Percentiles rank a stretch among this genome's conserved stretches.
Evolutionary conservation across 345 rosid genomes (phyloP).

Genomic region (Eucalyptus victrix): DNA sequence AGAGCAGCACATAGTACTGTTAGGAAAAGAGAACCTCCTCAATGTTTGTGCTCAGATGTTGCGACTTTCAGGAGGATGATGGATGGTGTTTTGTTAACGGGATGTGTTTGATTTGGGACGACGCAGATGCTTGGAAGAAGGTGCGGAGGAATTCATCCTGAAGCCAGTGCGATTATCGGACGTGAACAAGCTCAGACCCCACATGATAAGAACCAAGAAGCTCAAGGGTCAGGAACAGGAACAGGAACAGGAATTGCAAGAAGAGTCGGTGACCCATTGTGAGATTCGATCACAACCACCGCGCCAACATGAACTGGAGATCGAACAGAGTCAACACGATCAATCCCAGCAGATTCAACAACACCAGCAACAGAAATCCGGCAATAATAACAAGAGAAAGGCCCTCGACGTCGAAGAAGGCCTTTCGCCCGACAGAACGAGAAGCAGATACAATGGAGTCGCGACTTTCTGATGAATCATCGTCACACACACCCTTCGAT

Average conservation of each 20-base stretch:
- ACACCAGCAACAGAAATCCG: not conserved
- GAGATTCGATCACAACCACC: not conserved
- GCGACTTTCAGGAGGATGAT: not conserved
- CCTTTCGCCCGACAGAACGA: constrained; percentile 34
- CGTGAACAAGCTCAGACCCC: constrained; percentile 42
- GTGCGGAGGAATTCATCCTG: constrained; percentile 65
- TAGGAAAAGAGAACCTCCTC: not conserved
- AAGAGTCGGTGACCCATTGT: not conserved
- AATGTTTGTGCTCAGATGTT: not conserved
- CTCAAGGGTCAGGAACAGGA: not conserved
- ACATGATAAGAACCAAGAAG: constrained; percentile 38
- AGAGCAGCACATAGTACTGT: not conserved
- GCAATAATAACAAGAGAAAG: constrained; percentile 28
- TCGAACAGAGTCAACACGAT: not conserved
- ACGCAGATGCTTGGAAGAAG: constrained; percentile 59
- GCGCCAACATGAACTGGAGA: not conserved
- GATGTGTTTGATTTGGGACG: not conserved
- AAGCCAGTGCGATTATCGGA: constrained; percentile 51
- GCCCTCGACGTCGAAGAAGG: constrained; percentile 44
- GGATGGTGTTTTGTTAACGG: not conserved
- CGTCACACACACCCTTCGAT: not conserved
- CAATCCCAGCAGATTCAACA: not conserved
- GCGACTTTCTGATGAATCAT: constrained; percentile 9
- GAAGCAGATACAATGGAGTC: constrained; percentile 36
- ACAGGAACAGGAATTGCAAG: not conserved